phyloP scores from a whole-genome alignment of 176 grass and related monocot species.

The Oryza glaberrima region DNA sequence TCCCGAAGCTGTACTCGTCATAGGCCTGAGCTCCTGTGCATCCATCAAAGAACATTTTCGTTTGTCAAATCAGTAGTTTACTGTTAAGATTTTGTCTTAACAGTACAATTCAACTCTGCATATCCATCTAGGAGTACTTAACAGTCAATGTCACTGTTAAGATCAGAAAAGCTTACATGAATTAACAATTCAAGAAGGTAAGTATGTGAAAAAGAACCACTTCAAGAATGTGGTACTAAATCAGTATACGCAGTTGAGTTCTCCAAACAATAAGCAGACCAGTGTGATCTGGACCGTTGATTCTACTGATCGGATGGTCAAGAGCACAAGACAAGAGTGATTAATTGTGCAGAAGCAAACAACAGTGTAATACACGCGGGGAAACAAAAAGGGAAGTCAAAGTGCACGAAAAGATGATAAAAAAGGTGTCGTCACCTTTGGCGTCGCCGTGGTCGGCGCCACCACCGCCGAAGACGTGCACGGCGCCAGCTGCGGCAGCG shows the following conservation, averaged over 20 bases:
- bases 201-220: too few relatives aligned
- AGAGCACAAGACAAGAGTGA: neutral
- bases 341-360: neutral
- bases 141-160: neutral
- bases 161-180: neutral
- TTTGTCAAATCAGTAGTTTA: too few relatives aligned
- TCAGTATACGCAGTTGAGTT: neutral
- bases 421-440: constrained; percentile 51
- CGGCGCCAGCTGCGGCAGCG: neutral
- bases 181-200: neutral
- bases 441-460: constrained; percentile 62
- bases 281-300: neutral
- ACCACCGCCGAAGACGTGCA: constrained; percentile 50
- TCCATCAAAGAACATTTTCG: neutral
- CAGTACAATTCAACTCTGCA: neutral
- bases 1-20: constrained; percentile 67
- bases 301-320: neutral
- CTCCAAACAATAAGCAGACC: neutral
- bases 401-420: neutral
- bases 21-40: constrained; percentile 55
- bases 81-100: too few relatives aligned
- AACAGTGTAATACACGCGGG: neutral
- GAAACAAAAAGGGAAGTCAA: neutral
- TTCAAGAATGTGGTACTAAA: too few relatives aligned
- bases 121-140: too few relatives aligned